phyloP scores from a whole-genome alignment of 306 rosid species.

The Urtica urens region DNA sequence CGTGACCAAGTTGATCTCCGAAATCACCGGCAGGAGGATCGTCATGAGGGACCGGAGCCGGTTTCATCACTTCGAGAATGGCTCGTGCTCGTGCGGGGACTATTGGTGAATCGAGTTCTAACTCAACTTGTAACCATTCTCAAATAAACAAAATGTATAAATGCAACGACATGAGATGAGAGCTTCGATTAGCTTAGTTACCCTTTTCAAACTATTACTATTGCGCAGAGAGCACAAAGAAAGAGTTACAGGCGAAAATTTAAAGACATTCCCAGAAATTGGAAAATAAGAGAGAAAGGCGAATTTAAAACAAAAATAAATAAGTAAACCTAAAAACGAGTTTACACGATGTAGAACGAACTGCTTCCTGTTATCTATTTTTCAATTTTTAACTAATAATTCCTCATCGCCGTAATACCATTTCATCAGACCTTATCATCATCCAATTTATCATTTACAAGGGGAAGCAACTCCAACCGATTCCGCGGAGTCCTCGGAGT shows the following conservation, averaged over 20 bases:
- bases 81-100: constrained; percentile 67
- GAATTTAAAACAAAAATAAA: constrained; percentile 8
- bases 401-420: constrained; percentile 15
- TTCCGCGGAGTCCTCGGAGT: constrained; percentile 75
- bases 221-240: constrained; percentile 11
- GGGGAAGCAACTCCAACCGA: constrained; percentile 79
- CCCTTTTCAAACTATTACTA: constrained; percentile 24
- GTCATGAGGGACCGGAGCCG: constrained; percentile 69
- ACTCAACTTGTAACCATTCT: too few relatives aligned
- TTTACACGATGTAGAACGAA: constrained; percentile 25
- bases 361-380: constrained; percentile 12
- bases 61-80: constrained; percentile 68
- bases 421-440: constrained; percentile 51
- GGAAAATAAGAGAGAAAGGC: background rate
- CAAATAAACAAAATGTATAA: too few relatives aligned
- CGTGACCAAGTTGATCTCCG: constrained; percentile 59
- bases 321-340: constrained; percentile 26
- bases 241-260: background rate
- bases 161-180: too few relatives aligned
- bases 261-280: background rate
- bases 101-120: constrained; percentile 82
- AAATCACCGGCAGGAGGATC: constrained; percentile 45
- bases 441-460: constrained; percentile 91
- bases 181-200: constrained; percentile 23
- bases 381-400: constrained; percentile 30